phyloP scores from a whole-genome alignment of 2,329 filamentous ascomycete species.

The Alternaria panax region DNA sequence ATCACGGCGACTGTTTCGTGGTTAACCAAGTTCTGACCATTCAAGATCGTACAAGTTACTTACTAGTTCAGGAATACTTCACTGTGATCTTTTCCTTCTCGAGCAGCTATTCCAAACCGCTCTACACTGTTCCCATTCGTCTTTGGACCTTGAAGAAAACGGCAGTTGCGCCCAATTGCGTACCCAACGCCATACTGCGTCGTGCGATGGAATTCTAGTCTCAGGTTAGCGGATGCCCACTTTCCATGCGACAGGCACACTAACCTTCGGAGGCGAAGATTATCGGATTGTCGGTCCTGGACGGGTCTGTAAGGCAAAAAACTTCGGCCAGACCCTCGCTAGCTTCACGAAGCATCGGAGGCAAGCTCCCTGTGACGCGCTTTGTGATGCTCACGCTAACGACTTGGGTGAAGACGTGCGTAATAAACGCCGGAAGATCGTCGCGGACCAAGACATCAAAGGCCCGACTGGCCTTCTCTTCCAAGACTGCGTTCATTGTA shows the following conservation, averaged over 20 bases:
- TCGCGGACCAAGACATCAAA: constrained; percentile 71
- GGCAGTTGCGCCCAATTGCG: constrained; percentile 77
- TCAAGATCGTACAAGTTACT: constrained; percentile 27
- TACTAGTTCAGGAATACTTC: constrained; percentile 80
- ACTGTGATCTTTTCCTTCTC: constrained; percentile 71
- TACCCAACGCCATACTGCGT: constrained; percentile 79
- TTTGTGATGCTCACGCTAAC: constrained; percentile 74
- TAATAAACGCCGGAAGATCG: constrained; percentile 75
- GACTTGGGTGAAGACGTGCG: constrained; percentile 71
- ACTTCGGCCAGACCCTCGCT: constrained; percentile 79
- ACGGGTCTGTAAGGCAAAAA: constrained; percentile 79
- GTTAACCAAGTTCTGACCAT: constrained; percentile 13
- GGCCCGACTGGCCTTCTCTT: constrained; percentile 69
- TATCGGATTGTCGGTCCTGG: constrained; percentile 75
- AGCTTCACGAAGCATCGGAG: constrained; percentile 69
- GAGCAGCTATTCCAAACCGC: constrained; percentile 68
- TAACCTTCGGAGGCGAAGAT: constrained; percentile 77
- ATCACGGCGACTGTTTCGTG: constrained; percentile 65
- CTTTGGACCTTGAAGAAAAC: constrained; percentile 78
- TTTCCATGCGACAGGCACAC: constrained; percentile 5
- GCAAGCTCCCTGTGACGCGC: constrained; percentile 71
- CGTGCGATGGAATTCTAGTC: constrained; percentile 73
- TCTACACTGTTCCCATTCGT: constrained; percentile 70
- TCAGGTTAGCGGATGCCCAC: constrained; percentile 11
- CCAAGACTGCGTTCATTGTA: constrained; percentile 66